Base-by-base conservation (phyloP, 2,329 filamentous ascomycete species). In the Cordyceps tenuipes region DNA sequence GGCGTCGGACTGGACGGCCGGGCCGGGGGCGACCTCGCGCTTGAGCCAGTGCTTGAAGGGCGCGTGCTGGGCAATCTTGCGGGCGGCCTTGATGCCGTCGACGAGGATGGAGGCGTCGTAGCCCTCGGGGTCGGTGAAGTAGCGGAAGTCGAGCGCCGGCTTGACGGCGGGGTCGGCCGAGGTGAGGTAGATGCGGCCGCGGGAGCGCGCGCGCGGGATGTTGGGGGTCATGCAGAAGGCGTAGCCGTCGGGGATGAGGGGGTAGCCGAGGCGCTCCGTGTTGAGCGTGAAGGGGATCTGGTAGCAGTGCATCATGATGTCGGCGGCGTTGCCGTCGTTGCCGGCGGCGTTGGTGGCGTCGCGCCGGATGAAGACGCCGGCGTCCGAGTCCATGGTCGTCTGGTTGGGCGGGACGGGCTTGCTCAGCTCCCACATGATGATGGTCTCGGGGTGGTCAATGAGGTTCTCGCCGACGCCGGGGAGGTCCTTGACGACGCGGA, bases 241-340 rank as follows among this genome's bases (percentile, higher is more conserved):
- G 68, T 92, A 88, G 62, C 87, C 88, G 65, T 92, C 84, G 63
- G 82, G 67, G 63, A 81, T 69, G 61, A 74, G 71, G 47, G 78
- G 79, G 69, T 86, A 96, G 65, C 91, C 91, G 12, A 96, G 81
- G 46, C 89, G 86, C 59, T 82, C 77, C 1, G 91, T 96, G 81
- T 96, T 96, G 66, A 91, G 84, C 63, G 87, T 89, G 76, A 96
- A 96, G 58, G 91, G 91, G 66, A 96, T 95, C 76, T 96, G 91
- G 79, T 96, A 96, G 82, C 91, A 96, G 78, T 96, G 91, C 88
- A 94, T 94, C 91, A 96, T 96, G 68, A 95, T 77, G 70, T 96
- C 91, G 64, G 88, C 89, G 59, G 89, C 86, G 63, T 88, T 82
- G 57, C 88, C 88, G 66, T 95, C 90, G 64, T 79, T 81, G 64